These are phyloP conservation scores for Balakata baccata DNA, from an alignment of 345 rosid species.

Conservation along the genomic window DNA sequence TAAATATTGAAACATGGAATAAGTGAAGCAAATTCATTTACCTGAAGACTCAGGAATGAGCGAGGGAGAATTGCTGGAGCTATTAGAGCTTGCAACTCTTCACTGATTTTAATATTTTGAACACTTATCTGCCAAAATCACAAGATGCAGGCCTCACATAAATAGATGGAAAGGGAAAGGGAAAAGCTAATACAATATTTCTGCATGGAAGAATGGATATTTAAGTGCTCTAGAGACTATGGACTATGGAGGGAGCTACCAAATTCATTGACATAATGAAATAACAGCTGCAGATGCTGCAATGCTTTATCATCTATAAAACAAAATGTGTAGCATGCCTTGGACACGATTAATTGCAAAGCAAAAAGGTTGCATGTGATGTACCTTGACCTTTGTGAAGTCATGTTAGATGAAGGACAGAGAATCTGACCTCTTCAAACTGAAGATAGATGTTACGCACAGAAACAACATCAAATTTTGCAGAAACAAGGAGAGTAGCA, in stretches of 20 bases:
- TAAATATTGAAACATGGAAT: not conserved
- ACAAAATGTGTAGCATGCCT: not conserved
- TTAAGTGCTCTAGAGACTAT: not conserved
- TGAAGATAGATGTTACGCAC: constrained; percentile 73
- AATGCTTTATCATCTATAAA: not conserved
- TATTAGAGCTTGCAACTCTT: constrained; percentile 67
- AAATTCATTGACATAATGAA: not conserved
- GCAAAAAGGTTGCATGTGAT: constrained; percentile 8
- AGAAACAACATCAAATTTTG: constrained; percentile 71
- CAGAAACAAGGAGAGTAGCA: constrained; percentile 85
- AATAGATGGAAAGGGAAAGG: not conserved
- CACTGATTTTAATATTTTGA: constrained; percentile 72
- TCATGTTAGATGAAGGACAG: constrained; percentile 17
- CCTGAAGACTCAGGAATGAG: constrained; percentile 76
- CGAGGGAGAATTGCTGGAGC: constrained; percentile 90
- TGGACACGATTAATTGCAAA: not conserved
- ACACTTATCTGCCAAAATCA: constrained; percentile 57
- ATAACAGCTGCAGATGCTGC: not conserved
- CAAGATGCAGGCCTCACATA: not conserved
- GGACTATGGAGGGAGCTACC: not conserved
- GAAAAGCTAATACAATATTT: not conserved
- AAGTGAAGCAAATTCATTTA: constrained; percentile 10
- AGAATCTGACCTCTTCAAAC: constrained; percentile 80
- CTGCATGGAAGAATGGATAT: not conserved
- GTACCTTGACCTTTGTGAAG: constrained; percentile 9